These are phyloP conservation scores for Zygotorulaspora danielsina DNA, from an alignment of 805 yeast genomes.

Conservation along the genomic window DNA sequence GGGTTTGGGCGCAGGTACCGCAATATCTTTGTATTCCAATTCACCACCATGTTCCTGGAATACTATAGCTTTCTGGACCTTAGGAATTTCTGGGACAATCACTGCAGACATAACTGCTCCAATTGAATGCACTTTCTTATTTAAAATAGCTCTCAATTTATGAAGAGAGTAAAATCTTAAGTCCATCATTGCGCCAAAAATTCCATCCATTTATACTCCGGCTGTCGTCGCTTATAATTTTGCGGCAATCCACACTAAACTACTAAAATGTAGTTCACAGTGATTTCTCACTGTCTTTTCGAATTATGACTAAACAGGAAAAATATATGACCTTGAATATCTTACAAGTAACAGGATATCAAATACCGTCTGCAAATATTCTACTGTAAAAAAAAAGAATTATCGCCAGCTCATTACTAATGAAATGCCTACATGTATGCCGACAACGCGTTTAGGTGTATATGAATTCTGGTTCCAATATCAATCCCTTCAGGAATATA, in stretches of 20 bases:
- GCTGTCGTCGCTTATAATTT: background rate
- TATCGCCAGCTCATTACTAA: too few species aligned
- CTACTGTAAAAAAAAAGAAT: too few species aligned
- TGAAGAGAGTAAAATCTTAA: background rate
- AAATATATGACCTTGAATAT: too few species aligned
- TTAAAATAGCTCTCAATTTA: background rate
- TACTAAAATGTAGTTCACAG: background rate
- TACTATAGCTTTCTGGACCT: background rate
- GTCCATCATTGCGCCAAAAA: background rate
- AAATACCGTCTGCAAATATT: too few species aligned
- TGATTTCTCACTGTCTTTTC: too few species aligned
- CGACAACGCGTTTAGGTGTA: too few species aligned
- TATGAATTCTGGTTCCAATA: too few species aligned
- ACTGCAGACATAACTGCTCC: background rate
- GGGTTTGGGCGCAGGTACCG: background rate
- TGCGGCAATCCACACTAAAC: background rate
- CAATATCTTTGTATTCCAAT: background rate
- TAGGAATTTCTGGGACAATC: background rate
- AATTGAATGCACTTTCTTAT: too few species aligned
- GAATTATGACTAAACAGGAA: too few species aligned
- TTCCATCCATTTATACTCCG: background rate
- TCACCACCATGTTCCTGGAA: background rate
- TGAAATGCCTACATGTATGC: too few species aligned
- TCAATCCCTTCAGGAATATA: too few species aligned
- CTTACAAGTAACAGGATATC: too few species aligned